Evolutionary conservation across 176 grass and related monocot genomes (phyloP).

Genomic region (Phragmites australis): DNA sequence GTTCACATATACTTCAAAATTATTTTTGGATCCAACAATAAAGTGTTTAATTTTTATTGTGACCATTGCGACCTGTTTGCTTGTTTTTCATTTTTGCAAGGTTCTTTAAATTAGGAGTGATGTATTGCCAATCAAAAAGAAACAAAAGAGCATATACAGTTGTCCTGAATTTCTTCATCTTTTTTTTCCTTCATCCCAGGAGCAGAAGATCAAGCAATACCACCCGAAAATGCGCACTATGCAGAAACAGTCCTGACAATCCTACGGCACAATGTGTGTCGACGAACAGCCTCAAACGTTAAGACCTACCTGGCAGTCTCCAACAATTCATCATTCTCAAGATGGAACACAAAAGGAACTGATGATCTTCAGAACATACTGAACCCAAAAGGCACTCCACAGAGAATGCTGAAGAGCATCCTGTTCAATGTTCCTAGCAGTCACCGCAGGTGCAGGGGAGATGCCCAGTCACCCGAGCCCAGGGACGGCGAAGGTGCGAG

Average conservation of each 20-base stretch:
- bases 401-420: slow-evolving; percentile 63
- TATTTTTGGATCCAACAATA: background rate
- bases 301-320: slow-evolving; percentile 33
- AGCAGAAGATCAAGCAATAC: slow-evolving; percentile 55
- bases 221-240: slow-evolving; percentile 72
- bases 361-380: slow-evolving; percentile 2
- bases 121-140: background rate
- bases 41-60: background rate
- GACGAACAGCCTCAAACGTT: slow-evolving; percentile 22
- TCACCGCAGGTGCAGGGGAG: slow-evolving; percentile 33
- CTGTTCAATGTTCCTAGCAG: slow-evolving; percentile 34
- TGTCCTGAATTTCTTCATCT: background rate
- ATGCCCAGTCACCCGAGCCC: slow-evolving; percentile 32
- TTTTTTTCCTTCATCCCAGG: background rate
- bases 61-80: background rate
- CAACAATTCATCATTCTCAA: slow-evolving; percentile 54
- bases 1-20: background rate
- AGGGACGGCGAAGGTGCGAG: slow-evolving; percentile 38
- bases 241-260: slow-evolving; percentile 59
- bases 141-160: background rate
- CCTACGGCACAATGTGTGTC: slow-evolving; percentile 40
- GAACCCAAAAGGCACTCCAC: slow-evolving; percentile 27
- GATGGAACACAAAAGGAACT: slow-evolving; percentile 46
- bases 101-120: too few species aligned
- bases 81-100: too few species aligned